A percentile compares a stretch with the other conserved stretches of the same genome.
Evolutionary conservation across 768 basidiomycete genomes (phyloP).

Genomic region (Russula foetens): DNA sequence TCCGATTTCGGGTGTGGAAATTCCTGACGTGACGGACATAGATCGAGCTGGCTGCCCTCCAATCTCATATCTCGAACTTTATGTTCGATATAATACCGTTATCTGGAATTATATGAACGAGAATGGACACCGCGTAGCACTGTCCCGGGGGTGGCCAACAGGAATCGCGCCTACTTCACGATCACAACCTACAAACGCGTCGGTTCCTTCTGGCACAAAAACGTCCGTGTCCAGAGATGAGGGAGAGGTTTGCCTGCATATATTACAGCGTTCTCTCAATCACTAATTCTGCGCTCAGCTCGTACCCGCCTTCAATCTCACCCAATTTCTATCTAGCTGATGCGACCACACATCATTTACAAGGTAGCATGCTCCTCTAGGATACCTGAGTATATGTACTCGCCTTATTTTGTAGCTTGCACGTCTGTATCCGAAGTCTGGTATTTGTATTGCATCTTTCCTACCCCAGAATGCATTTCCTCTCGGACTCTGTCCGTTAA

Average conservation of each 20-base stretch:
- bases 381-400: neutral
- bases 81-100: slow-evolving; percentile 55
- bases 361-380: neutral
- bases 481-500: neutral
- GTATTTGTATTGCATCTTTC: neutral
- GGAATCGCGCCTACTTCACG: slow-evolving; percentile 41
- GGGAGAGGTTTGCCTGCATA: slow-evolving; percentile 2
- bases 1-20: neutral
- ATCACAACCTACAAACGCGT: neutral
- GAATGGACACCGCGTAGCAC: slow-evolving; percentile 37
- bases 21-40: slow-evolving; percentile 23
- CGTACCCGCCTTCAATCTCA: slow-evolving; percentile 8
- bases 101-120: slow-evolving; percentile 53
- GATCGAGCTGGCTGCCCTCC: slow-evolving; percentile 44
- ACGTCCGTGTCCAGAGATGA: slow-evolving; percentile 2
- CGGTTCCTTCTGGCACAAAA: neutral
- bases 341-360: neutral
- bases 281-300: slow-evolving; percentile 1
- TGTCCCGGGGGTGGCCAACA: slow-evolving; percentile 28
- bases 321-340: slow-evolving; percentile 9
- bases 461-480: neutral
- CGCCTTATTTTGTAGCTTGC: slow-evolving; percentile 12
- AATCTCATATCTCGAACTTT: slow-evolving; percentile 55
- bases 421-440: slow-evolving; percentile 14
- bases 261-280: neutral